Evolutionary conservation across 2,329 filamentous ascomycete species (phyloP), one percentile per base, ranked within the genome.

Genomic region (Ophiostoma sp.): DNA sequence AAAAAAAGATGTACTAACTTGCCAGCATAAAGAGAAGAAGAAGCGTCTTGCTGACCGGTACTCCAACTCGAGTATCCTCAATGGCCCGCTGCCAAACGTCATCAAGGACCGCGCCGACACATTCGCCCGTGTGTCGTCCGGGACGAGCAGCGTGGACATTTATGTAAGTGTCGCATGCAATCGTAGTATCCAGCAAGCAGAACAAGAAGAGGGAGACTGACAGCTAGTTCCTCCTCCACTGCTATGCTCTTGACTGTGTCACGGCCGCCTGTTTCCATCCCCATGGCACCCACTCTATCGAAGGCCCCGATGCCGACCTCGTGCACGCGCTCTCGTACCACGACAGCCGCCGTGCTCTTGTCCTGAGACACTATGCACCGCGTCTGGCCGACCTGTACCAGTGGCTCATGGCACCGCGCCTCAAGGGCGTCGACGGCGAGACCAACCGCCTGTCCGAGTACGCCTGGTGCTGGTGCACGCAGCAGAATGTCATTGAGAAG

Each of bases 181-280:
- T 6, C 23, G 31, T 33, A 62, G 13, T 35, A 48, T 2, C 36
- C 36, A 3, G 36, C 27, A 15, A 33, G 57, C 39, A 39, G 17
- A 27, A 62, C 13, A 4, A 31, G 6, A 33, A 31, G 5, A 27
- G 13, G 4, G 27, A 31, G 23, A 33, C 57, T 62, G 23, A 62
- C 78, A 77, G 89, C 11, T 90, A 89, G 41, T 64, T 64, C 33
- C 60, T 72, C 20, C 71, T 72, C 23, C 69, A 70, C 64, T 72
- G 71, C 67, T 72, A 70, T 31, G 71, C 71, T 1, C 71, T 70
- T 15, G 71, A 72, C 69, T 72, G 71, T 20, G 71, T 72, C 13
- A 64, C 68, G 8, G 71, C 69, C 13, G 44, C 70, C 11, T 67
- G 68, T 33, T 72, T 72, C 23, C 60, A 68, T 4, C 71, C 71